Evolutionary conservation across 495 filamentous ascomycete species (phyloP), one percentile per base, ranked within the genome.

Genomic region (Tricharina praecox): DNA sequence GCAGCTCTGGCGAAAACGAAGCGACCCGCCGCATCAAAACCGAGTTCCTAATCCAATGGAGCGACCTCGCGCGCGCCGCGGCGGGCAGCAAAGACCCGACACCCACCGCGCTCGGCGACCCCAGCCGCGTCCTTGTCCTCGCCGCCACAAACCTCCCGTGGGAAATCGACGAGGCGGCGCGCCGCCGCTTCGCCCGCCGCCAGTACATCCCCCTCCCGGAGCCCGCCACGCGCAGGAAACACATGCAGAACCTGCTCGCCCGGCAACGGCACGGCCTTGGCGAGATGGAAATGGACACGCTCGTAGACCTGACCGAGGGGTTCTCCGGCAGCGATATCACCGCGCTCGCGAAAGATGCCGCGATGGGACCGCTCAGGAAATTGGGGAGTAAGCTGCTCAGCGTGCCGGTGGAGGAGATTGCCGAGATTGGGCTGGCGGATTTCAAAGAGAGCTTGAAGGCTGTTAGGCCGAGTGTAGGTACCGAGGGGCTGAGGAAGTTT

Each of bases 251-350:
- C 5, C 63, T 99, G 23, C 61, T 99, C 21, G 75, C 79, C 16
- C 81, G 88, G 50, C 92, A 96, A 62, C 88, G 87, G 51, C 85
- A 96, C 56, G 74, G 69, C 39, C 65, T 99, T n/a, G 69, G 63
- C 18, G 70, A 80, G 40, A 67, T 67, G 38, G 87, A 96, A 55
- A 82, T 95, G 47, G 61, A 77, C 30, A 67, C 67, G 15, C 64
- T 99, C 24, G 83, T 96, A n/a, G 66, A 70, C 33, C 65, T 88
- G 28, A 96, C 92, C 24, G 82, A 94, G 53, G 90, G 87, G 41
- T 99, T 93, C 68, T 93, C 85, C 28, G 92, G 90, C 49, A 93
- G 85, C 2, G 90, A 99, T 61, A 93, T 99, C 46, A 99, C 90
- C 8, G 90, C 90, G 4, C 67, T 99, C 20, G 92, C 90, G 7